Conservation (phyloP, 768 basidiomycete genomes). For the Suillus plorans region DNA sequence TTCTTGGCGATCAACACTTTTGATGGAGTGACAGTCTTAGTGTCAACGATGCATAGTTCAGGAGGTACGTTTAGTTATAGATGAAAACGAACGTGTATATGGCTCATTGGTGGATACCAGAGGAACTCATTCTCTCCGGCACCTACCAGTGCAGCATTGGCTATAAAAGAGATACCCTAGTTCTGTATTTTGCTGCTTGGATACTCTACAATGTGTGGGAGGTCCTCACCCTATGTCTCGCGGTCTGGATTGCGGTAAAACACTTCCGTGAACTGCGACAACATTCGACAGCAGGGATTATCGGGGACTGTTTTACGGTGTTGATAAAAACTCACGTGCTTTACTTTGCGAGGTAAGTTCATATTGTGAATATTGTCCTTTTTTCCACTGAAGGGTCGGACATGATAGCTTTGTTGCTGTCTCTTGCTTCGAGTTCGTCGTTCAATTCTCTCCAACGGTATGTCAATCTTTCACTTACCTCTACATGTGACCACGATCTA, state of each 20-base stretch:
- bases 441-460: no score
- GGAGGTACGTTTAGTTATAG: neutral
- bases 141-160: neutral
- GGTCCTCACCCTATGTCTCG: neutral
- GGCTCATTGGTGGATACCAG: neutral
- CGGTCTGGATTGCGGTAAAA: neutral
- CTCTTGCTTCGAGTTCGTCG: neutral
- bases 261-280: neutral
- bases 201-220: neutral
- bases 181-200: neutral
- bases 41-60: neutral
- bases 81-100: neutral
- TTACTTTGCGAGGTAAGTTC: neutral
- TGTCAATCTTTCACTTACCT: no score
- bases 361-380: neutral
- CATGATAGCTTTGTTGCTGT: neutral
- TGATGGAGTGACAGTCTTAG: rapidly evolving
- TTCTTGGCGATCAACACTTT: neutral
- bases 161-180: neutral
- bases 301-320: neutral
- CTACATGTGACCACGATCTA: no score
- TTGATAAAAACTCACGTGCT: neutral
- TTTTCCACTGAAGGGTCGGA: neutral
- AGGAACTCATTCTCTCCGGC: neutral
- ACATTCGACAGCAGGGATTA: neutral